A percentile compares a stretch with the other conserved stretches of the same genome.
phyloP scores from a whole-genome alignment of 2,329 filamentous ascomycete species.

The Truncatella angustata region DNA sequence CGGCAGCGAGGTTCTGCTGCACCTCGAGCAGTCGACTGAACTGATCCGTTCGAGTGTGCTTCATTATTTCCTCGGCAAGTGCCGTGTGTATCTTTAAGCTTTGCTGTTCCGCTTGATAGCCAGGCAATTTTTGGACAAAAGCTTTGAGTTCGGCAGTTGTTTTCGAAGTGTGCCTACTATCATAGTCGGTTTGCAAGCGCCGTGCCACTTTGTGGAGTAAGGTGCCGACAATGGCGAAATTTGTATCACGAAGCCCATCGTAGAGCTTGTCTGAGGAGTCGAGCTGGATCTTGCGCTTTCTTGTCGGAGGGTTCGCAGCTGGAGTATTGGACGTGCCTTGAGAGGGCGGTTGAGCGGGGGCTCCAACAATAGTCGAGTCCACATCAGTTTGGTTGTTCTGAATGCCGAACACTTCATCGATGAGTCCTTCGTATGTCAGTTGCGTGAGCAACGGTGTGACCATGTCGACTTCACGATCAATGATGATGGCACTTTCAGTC shows the following conservation, averaged over 20 bases:
- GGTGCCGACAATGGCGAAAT: slow-evolving; percentile 91
- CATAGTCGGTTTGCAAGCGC: slow-evolving; percentile 80
- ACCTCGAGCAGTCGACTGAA: slow-evolving; percentile 89
- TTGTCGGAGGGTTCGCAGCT: slow-evolving; percentile 52
- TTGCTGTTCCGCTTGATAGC: slow-evolving; percentile 89
- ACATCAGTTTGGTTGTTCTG: slow-evolving; percentile 91
- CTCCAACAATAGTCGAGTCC: slow-evolving; percentile 83
- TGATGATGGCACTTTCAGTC: slow-evolving; percentile 88
- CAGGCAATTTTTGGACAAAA: slow-evolving; percentile 90
- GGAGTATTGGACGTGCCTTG: slow-evolving; percentile 56
- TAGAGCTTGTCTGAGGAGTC: slow-evolving; percentile 90
- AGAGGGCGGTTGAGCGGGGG: slow-evolving; percentile 55
- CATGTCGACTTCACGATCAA: slow-evolving; percentile 93
- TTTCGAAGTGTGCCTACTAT: slow-evolving; percentile 81
- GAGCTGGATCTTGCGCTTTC: slow-evolving; percentile 84
- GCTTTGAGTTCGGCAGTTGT: slow-evolving; percentile 89
- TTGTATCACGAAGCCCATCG: slow-evolving; percentile 81
- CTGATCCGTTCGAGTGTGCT: slow-evolving; percentile 82
- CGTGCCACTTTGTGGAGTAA: slow-evolving; percentile 88
- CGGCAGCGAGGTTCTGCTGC: slow-evolving; percentile 91
- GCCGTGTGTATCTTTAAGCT: slow-evolving; percentile 90
- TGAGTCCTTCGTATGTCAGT: slow-evolving; percentile 91
- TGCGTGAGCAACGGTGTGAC: slow-evolving; percentile 91
- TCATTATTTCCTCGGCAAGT: slow-evolving; percentile 92
- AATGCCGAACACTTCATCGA: slow-evolving; percentile 92